A percentile compares a stretch with the other conserved stretches of the same genome.
phyloP scores from a whole-genome alignment of 1,139 yeast genomes.

The Hyphopichia buzzinii region DNA sequence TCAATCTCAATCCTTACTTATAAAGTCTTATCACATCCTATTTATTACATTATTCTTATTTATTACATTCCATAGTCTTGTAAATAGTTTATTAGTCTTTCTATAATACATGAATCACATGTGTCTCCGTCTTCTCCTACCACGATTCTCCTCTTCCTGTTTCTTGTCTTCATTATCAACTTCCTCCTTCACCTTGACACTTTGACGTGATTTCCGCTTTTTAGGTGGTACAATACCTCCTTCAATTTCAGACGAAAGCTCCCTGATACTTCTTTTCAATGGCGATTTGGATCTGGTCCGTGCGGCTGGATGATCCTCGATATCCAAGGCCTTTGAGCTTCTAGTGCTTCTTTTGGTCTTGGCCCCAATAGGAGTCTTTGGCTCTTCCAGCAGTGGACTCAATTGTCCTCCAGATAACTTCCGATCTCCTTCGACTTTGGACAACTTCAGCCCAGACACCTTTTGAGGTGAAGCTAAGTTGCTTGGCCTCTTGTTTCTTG shows the following conservation, averaged over 20 bases:
- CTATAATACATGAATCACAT: background rate
- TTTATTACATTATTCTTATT: background rate
- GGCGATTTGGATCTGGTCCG: constrained; percentile 46
- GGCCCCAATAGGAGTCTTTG: background rate
- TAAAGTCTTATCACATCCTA: constrained; percentile 6
- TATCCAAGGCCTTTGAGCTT: background rate
- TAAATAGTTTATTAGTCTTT: background rate
- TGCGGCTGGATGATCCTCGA: constrained; percentile 31
- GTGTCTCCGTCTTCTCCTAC: constrained; percentile 3
- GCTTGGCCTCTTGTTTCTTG: constrained; percentile 2
- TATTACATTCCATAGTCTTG: background rate
- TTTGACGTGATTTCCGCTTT: constrained; percentile 12
- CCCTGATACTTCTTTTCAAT: constrained; percentile 31
- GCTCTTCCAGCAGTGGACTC: constrained; percentile 1
- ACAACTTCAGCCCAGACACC: background rate
- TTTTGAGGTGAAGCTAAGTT: constrained; percentile 1
- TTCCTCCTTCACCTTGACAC: constrained; percentile 3
- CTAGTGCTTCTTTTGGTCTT: constrained; percentile 3
- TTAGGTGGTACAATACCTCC: constrained; percentile 15
- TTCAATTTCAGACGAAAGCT: constrained; percentile 23
- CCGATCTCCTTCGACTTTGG: constrained; percentile 2
- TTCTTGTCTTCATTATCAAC: constrained; percentile 5
- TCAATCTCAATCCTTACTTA: too few species aligned
- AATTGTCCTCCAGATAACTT: constrained; percentile 2
- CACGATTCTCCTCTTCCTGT: constrained; percentile 5